phyloP scores from a whole-genome alignment of 768 basidiomycete species.

The Lanmaoa rubissima region DNA sequence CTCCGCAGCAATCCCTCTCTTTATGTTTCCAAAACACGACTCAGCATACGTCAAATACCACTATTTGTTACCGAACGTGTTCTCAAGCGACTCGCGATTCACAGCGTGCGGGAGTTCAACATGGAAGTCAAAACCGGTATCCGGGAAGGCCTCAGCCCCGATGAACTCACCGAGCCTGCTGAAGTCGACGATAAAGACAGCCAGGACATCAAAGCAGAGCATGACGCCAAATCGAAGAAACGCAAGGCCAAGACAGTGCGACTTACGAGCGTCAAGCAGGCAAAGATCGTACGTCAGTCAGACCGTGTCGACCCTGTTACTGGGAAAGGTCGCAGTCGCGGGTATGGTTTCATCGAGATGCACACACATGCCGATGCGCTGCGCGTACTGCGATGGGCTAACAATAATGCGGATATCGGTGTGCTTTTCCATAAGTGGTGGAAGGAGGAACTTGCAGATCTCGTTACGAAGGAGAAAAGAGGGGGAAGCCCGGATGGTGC shows the following conservation, averaged over 20 bases:
- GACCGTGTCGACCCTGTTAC: slow-evolving; percentile 90
- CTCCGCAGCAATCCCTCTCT: slow-evolving; percentile 91
- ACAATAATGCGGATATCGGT: slow-evolving; percentile 75
- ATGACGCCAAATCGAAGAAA: slow-evolving; percentile 25
- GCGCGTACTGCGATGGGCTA: slow-evolving; percentile 89
- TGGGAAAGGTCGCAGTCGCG: slow-evolving; percentile 84
- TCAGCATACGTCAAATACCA: slow-evolving; percentile 92
- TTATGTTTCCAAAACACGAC: slow-evolving; percentile 91
- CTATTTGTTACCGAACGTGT: slow-evolving; percentile 86
- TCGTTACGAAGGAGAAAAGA: slow-evolving; percentile 53
- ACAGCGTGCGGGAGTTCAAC: slow-evolving; percentile 79
- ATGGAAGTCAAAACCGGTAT: slow-evolving; percentile 64
- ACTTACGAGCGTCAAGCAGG: slow-evolving; percentile 68
- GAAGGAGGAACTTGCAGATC: slow-evolving; percentile 69
- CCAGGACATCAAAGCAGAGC: slow-evolving; percentile 29
- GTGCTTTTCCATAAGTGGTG: slow-evolving; percentile 78
- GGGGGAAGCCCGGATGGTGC: slow-evolving; percentile 47
- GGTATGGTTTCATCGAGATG: slow-evolving; percentile 96
- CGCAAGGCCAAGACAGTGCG: slow-evolving; percentile 27
- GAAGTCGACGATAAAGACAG: slow-evolving; percentile 28
- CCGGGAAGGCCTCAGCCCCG: slow-evolving; percentile 60
- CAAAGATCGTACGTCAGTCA: slow-evolving; percentile 86
- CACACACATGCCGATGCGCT: slow-evolving; percentile 85
- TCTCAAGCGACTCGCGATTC: slow-evolving; percentile 82
- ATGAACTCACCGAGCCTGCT: slow-evolving; percentile 61